Base-by-base conservation (phyloP, 1,284 basidiomycete species). In the Pseudozyma tsukubaensis region DNA sequence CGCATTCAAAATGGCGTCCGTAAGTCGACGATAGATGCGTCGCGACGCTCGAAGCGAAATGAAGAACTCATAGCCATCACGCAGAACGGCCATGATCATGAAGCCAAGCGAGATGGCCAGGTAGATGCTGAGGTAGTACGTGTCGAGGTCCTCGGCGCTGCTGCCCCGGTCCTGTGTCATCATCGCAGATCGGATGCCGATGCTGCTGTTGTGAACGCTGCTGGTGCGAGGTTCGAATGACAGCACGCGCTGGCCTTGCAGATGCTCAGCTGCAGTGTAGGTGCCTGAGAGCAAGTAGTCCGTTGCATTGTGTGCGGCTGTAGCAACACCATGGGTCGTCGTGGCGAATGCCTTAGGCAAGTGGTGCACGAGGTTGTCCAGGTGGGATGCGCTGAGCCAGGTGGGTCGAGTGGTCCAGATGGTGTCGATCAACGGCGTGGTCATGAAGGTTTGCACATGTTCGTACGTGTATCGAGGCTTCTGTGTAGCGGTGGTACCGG, bases 1-100 rank as follows among this genome's bases (percentile, higher is more conserved):
- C 1, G 95, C 94, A 77, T 94, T 94, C 1, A 99, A 86, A 11
- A 98, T 91, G 0, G 91, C 86, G 82, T 94, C 91, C 43, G 98
- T 88, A 50, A 99, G 88, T 42, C 86, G 63, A 32, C 71, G 60
- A 54, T 84, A 83, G 58, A 84, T 69, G 13, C 50, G 53, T 24
- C 72, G 57, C 3, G 82, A 83, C 7, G 83, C 79, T 5, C 59
- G 60, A 21, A 84, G 67, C 40, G 83, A 80, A 21, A 79, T 77
- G 32, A 50, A 71, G 50, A 77, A 72, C 54, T 72, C 72, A 52
- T 76, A 65, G 19, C 71, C 59, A 57, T 84, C 79, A n/a, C 77
- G 63, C 34, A 78, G 29, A 18, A 81, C 64, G 35, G 68, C 65
- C 68, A 82, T 61, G 13, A 59, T 52, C 57, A 85, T 77, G 66